Base-by-base conservation (phyloP, 2,329 filamentous ascomycete species). In the Fusarium transvaalense region DNA sequence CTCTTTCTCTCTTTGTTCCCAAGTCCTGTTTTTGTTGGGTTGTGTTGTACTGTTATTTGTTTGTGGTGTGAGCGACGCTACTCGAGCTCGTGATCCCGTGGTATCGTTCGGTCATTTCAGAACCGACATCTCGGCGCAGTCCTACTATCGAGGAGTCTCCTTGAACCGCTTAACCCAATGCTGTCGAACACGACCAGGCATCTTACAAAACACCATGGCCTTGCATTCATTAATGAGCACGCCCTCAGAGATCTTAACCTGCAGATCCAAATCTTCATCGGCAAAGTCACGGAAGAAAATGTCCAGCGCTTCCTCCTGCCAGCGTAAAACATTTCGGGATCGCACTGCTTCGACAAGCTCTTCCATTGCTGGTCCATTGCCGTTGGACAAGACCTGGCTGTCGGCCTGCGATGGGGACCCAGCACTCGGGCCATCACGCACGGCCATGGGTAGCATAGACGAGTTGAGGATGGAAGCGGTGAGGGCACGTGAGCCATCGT, bases 191-290 rank as follows among this genome's bases (percentile, higher is more conserved):
- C 76, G 74, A 4, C 80, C 76, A 0, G 86, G 83, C 85, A 88
- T 88, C 78, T 88, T 88, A 78, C 86, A 87, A 67, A 88, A 89
- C 41, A 88, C 82, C 81, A 88, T 85, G 31, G 86, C 87, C 73
- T 87, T 88, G 72, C 84, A 85, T 66, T 88, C 84, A 67, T 88
- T 84, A n/a, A 84, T 82, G 27, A 89, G 79, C 2, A 86, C 82
- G 64, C 85, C 85, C 74, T 89, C 86, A 0, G 86, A 85, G 34
- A 89, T 86, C 75, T 85, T 86, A 38, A 89, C 79, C 78, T 88
- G 86, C 57, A 89, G 73, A 68, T 89, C 86, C 61, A 84, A 78
- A 61, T 88, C 85, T 68, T 88, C 86, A 47, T 84, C 81, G 15
- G 82, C 77, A 71, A 89, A 89, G 61, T 89, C 86, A 32, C 82